Conservation (phyloP, 2,329 filamentous ascomycete genomes). For the Calonectria multiphialidica region DNA sequence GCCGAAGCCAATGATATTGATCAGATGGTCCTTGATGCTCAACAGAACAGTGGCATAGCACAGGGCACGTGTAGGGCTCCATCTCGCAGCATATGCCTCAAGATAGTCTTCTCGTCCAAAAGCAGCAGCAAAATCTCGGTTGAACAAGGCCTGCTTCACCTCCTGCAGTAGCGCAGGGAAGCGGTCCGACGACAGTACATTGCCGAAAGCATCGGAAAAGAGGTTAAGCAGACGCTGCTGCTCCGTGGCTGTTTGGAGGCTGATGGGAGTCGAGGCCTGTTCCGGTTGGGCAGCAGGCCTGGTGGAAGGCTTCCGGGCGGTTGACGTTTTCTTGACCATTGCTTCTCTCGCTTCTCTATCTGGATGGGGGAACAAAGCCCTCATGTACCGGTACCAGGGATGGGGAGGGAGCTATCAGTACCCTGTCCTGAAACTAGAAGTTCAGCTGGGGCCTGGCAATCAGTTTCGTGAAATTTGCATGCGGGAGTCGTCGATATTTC, state of each 20-base stretch:
- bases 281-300: conserved; percentile 14
- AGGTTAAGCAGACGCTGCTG: conserved; percentile 81
- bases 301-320: conserved; percentile 32
- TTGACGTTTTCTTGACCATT: conserved; percentile 42
- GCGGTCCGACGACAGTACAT: conserved; percentile 58
- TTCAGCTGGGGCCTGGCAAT: conserved; percentile 2
- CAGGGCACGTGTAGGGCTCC: conserved; percentile 89
- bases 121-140: conserved; percentile 84
- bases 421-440: not conserved
- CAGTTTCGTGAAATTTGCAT: conserved; percentile 9
- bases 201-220: conserved; percentile 75
- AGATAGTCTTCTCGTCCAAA: conserved; percentile 81
- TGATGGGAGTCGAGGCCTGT: conserved; percentile 15
- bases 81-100: conserved; percentile 87
- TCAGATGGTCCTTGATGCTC: conserved; percentile 50
- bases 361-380: not conserved
- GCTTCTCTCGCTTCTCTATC: conserved; percentile 15
- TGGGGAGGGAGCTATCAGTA: not conserved
- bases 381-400: not conserved
- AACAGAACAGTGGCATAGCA: conserved; percentile 77
- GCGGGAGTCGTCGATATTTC: conserved; percentile 5
- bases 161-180: conserved; percentile 76
- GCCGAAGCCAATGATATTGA: conserved; percentile 35
- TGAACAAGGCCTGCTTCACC: conserved; percentile 87
- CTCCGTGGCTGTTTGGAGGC: conserved; percentile 35